A percentile compares a stretch with the other conserved stretches of the same genome.
Evolutionary conservation across 805 yeast genomes (phyloP).

Genomic region (Peterozyma xylosa): DNA sequence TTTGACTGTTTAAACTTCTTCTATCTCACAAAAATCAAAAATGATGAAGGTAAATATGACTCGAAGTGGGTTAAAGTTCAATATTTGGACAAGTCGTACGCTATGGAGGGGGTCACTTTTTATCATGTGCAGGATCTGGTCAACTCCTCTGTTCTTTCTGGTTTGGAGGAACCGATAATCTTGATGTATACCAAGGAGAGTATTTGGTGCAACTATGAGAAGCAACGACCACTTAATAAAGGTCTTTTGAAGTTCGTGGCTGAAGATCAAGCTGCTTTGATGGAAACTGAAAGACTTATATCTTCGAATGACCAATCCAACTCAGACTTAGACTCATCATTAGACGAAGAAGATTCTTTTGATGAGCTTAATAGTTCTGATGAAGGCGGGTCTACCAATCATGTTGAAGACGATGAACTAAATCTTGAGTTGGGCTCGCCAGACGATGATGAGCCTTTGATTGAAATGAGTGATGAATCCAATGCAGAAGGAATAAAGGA

Average conservation of each 20-base stretch:
- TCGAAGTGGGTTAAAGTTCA: constrained; percentile 22
- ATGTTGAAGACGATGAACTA: no score
- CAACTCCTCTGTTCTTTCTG: constrained; percentile 6
- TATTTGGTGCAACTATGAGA: not conserved
- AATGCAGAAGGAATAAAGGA: no score
- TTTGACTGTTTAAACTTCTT: constrained; percentile 23
- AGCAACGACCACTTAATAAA: not conserved
- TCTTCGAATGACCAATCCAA: not conserved
- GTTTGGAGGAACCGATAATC: constrained; percentile 23
- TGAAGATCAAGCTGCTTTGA: not conserved
- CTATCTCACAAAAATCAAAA: constrained; percentile 15
- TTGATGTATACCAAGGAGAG: constrained; percentile 23
- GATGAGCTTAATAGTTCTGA: not conserved
- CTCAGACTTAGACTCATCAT: not conserved
- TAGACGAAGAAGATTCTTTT: not conserved
- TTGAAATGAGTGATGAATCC: no score
- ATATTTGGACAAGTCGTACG: constrained; percentile 15
- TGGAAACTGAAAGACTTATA: no score
- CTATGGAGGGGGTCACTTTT: constrained; percentile 14
- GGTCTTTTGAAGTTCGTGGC: not conserved
- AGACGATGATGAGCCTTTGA: no score
- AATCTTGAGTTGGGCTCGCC: no score
- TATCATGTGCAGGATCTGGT: constrained; percentile 16
- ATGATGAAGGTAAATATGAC: constrained; percentile 5
- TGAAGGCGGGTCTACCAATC: no score